Evolutionary conservation across 2,329 filamentous ascomycete genomes (phyloP).

Genomic region (Botrytis deweyae): DNA sequence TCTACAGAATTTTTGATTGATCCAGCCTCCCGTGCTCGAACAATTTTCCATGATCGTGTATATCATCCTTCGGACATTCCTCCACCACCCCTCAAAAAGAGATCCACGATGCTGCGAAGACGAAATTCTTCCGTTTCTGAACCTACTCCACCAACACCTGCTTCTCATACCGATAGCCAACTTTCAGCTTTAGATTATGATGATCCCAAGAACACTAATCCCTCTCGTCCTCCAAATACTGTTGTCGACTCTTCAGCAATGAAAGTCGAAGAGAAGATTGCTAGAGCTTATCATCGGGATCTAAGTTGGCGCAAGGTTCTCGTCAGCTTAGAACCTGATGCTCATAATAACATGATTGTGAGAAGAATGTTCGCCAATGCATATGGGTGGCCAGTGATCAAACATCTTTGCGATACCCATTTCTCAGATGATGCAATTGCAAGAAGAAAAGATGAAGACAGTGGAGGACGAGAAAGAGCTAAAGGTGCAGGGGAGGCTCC

Average conservation of each 20-base stretch:
- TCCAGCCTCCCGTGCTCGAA: constrained; percentile 75
- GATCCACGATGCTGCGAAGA: constrained; percentile 38
- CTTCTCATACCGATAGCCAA: constrained; percentile 45
- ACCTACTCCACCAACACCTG: constrained; percentile 27
- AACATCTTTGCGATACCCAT: constrained; percentile 92
- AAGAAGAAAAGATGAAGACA: constrained; percentile 64
- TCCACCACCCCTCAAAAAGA: constrained; percentile 66
- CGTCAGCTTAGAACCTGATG: constrained; percentile 91
- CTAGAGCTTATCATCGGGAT: constrained; percentile 87
- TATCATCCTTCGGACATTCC: constrained; percentile 95
- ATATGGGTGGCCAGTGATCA: constrained; percentile 94
- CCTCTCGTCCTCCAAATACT: constrained; percentile 47
- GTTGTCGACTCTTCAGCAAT: constrained; percentile 65
- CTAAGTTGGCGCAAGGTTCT: constrained; percentile 96
- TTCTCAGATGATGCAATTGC: constrained; percentile 75
- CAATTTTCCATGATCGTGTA: constrained; percentile 95
- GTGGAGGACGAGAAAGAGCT: constrained; percentile 67
- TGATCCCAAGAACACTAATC: constrained; percentile 49
- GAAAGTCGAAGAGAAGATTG: constrained; percentile 97
- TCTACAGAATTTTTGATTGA: constrained; percentile 79
- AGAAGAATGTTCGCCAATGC: constrained; percentile 96
- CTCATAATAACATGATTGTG: constrained; percentile 98
- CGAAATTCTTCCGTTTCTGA: constrained; percentile 25
- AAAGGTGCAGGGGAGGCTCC: constrained; percentile 57
- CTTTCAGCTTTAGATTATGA: constrained; percentile 52